Evolutionary conservation across 2,329 filamentous ascomycete species (phyloP).

Genomic region (Xylaria sp.): DNA sequence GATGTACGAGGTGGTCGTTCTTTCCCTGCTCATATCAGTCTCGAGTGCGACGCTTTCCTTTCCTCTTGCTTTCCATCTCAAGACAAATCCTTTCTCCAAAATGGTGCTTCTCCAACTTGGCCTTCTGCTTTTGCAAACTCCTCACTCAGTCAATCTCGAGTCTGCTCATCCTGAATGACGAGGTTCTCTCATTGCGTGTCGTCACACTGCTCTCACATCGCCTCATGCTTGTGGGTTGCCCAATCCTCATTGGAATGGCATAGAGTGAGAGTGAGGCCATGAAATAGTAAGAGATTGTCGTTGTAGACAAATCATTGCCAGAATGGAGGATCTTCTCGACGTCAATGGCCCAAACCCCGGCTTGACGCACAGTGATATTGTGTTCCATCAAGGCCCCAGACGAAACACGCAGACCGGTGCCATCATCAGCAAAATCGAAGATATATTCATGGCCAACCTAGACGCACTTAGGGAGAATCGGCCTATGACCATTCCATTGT

Average conservation of each 20-base stretch:
- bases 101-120: too few relatives aligned
- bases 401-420: constrained; percentile 5
- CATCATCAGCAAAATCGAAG: constrained; percentile 44
- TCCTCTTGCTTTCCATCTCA: too few relatives aligned
- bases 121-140: too few relatives aligned
- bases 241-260: background rate
- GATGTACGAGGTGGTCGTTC: too few relatives aligned
- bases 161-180: too few relatives aligned
- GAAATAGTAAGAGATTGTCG: background rate
- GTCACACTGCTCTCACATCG: too few relatives aligned
- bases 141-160: too few relatives aligned
- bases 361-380: background rate
- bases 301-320: background rate
- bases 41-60: too few relatives aligned
- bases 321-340: constrained; percentile 7
- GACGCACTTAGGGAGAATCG: constrained; percentile 43
- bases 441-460: constrained; percentile 47
- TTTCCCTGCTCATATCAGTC: too few relatives aligned
- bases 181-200: too few relatives aligned
- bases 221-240: background rate
- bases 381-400: background rate
- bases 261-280: background rate
- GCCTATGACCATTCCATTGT: constrained; percentile 44
- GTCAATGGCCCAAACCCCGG: background rate
- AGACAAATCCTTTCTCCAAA: too few relatives aligned